These are phyloP conservation scores for Pisolithus orientalis DNA, from an alignment of 768 basidiomycete genomes.

Conservation along the genomic window DNA sequence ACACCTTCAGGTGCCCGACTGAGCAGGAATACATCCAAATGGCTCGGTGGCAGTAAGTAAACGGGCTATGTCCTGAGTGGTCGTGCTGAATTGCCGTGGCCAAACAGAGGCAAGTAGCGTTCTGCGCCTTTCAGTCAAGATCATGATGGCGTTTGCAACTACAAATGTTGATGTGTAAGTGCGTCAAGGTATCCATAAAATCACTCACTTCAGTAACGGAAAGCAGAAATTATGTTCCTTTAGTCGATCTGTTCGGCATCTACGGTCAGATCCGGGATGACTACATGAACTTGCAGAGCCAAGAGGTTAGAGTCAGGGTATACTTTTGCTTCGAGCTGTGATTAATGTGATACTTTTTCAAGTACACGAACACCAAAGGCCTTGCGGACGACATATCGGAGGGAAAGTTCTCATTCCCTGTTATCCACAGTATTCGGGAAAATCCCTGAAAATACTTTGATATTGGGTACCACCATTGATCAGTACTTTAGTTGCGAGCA, in stretches of 20 bases:
- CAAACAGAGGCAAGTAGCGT: conserved; percentile 84
- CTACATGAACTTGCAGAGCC: conserved; percentile 84
- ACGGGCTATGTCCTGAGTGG: not conserved
- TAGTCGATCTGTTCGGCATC: conserved; percentile 83
- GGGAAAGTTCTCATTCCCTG: conserved; percentile 92
- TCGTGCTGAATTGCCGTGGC: not conserved
- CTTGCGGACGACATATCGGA: conserved; percentile 91
- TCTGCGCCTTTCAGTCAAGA: conserved; percentile 81
- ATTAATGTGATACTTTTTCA: not conserved
- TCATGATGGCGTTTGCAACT: conserved; percentile 87
- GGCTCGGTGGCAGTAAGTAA: conserved; percentile 89
- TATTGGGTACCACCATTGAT: conserved; percentile 56
- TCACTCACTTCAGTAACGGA: not conserved
- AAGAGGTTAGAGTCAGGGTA: conserved; percentile 41
- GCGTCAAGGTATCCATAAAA: not conserved
- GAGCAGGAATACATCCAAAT: conserved; percentile 90
- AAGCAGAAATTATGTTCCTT: conserved; percentile 74
- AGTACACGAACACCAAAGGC: conserved; percentile 79
- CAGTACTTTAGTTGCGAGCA: not conserved
- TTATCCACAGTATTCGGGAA: conserved; percentile 82
- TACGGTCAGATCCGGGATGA: conserved; percentile 92
- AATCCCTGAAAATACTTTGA: conserved; percentile 65
- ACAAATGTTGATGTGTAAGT: conserved; percentile 50
- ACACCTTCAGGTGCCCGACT: conserved; percentile 77
- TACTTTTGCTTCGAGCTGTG: not conserved